phyloP scores from a whole-genome alignment of 179 eudicot species.

The Patellifolia procumbens region DNA sequence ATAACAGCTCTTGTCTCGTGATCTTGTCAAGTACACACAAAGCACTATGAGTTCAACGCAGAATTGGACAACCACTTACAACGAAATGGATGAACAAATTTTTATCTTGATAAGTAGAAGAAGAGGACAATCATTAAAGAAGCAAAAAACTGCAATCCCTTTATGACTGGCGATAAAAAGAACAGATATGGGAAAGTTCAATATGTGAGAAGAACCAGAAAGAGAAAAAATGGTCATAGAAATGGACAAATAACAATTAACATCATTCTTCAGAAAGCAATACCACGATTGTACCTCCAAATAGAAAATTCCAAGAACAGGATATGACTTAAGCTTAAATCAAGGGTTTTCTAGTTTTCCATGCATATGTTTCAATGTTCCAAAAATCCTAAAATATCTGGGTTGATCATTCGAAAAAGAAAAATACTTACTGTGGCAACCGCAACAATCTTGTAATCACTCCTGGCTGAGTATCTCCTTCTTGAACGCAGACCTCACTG shows the following conservation, averaged over 20 bases:
- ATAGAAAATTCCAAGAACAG: background rate
- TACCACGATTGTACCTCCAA: background rate
- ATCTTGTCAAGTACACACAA: background rate
- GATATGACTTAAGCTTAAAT: background rate
- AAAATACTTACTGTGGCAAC: conserved; percentile 60
- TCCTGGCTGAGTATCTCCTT: conserved; percentile 58
- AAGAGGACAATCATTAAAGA: background rate
- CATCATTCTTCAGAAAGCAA: background rate
- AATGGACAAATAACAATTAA: background rate
- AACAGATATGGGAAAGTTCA: background rate
- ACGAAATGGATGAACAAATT: conserved; percentile 4
- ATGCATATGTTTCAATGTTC: background rate
- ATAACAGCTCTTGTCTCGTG: too few species aligned
- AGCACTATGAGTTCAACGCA: background rate
- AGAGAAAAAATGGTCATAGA: background rate
- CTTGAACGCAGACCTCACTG: conserved; percentile 59
- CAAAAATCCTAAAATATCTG: background rate
- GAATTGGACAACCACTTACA: conserved; percentile 7
- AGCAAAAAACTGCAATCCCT: background rate
- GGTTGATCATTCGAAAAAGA: background rate
- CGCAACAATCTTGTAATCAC: conserved; percentile 66
- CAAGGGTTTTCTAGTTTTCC: background rate
- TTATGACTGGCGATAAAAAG: background rate
- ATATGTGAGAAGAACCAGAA: background rate
- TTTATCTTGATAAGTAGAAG: background rate